Conservation (phyloP, 306 rosid genomes). For the Quercus robur region DNA sequence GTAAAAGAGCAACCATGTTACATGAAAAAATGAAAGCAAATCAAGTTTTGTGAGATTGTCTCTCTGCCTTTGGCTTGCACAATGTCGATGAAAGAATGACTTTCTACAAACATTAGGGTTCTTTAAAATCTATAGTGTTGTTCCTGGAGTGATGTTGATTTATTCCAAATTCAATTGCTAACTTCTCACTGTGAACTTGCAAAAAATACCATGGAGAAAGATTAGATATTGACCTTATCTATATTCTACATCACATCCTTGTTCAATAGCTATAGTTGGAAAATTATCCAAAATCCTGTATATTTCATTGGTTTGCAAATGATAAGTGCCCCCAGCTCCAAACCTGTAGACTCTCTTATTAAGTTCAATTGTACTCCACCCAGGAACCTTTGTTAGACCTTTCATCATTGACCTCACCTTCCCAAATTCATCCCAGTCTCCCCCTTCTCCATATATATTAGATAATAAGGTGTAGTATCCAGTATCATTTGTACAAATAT, state of each 20-base stretch:
- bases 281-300: conserved; percentile 38
- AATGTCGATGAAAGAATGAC: neutral
- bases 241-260: conserved; percentile 35
- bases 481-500: conserved; percentile 59
- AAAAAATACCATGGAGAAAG: conserved; percentile 8
- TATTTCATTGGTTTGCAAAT: conserved; percentile 47
- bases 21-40: neutral
- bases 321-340: conserved; percentile 66
- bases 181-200: conserved; percentile 16
- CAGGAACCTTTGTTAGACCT: conserved; percentile 82
- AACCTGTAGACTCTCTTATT: conserved; percentile 58
- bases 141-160: conserved; percentile 13
- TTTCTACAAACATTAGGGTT: neutral
- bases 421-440: conserved; percentile 74
- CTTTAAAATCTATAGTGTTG: neutral
- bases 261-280: conserved; percentile 47
- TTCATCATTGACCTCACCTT: conserved; percentile 74
- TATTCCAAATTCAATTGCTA: conserved; percentile 15
- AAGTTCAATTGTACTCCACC: conserved; percentile 71
- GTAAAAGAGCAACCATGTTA: no score
- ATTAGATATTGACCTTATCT: conserved; percentile 17
- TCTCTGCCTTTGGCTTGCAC: neutral
- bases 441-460: conserved; percentile 81
- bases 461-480: conserved; percentile 87
- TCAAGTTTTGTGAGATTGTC: neutral